Percentiles rank a stretch among this genome's conserved stretches.
These are phyloP conservation scores for Coemansia sp. DNA, from an alignment of 192 early-diverging fungal genomes.

Conservation along the genomic window DNA sequence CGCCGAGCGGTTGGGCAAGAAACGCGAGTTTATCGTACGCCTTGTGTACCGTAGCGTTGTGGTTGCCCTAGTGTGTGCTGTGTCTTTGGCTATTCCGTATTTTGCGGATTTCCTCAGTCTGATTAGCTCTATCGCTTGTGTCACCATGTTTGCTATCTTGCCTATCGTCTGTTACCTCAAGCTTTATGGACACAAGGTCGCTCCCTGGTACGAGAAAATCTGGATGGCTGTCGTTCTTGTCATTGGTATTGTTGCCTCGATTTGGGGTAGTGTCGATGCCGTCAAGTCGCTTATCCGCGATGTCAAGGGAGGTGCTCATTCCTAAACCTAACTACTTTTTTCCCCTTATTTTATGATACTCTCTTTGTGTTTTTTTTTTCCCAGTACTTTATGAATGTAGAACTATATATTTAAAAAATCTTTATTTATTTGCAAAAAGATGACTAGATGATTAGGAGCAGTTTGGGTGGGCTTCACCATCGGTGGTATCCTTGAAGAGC, in stretches of 20 bases:
- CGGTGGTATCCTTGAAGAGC: constrained; percentile 29
- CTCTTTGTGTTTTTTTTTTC: constrained; percentile 2
- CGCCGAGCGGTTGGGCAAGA: constrained; percentile 39
- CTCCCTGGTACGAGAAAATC: constrained; percentile 46
- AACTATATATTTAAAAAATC: not conserved
- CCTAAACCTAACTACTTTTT: not conserved
- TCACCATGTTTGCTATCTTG: constrained; percentile 70
- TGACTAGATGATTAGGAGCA: constrained; percentile 12
- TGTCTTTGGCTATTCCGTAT: constrained; percentile 71
- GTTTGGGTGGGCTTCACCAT: constrained; percentile 32
- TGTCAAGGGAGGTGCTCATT: constrained; percentile 14
- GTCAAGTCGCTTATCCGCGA: constrained; percentile 63
- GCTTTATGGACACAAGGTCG: constrained; percentile 62
- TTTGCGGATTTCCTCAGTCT: constrained; percentile 78
- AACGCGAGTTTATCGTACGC: constrained; percentile 59
- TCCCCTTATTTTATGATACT: not conserved
- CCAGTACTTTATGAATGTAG: not conserved
- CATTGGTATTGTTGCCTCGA: constrained; percentile 60
- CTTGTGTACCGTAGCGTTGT: constrained; percentile 59
- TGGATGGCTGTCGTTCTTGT: constrained; percentile 60
- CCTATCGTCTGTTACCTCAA: constrained; percentile 73
- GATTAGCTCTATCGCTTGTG: constrained; percentile 73
- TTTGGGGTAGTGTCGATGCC: constrained; percentile 69
- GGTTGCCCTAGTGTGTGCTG: constrained; percentile 57
- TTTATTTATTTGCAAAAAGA: not conserved